phyloP scores from a whole-genome alignment of 176 grass and related monocot species.

The Lolium perenne region DNA sequence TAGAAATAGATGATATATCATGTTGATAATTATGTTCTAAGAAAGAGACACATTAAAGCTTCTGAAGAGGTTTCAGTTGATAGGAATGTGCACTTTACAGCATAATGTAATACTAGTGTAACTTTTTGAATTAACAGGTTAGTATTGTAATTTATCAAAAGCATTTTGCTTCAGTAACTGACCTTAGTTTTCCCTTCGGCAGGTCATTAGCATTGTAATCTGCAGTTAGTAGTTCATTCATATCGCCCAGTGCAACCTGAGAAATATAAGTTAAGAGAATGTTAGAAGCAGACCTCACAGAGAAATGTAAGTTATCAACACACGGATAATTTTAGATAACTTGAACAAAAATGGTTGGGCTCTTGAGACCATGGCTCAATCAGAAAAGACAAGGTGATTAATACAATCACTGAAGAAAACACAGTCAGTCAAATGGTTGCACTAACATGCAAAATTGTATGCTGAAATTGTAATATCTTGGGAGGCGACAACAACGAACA shows the following conservation, averaged over 20 bases:
- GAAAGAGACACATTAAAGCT: background rate
- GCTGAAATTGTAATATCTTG: background rate
- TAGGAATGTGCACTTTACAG: conserved; percentile 6
- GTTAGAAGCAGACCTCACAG: conserved; percentile 18
- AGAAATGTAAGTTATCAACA: background rate
- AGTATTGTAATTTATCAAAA: conserved; percentile 6
- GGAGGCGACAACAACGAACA: background rate
- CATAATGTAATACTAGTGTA: background rate
- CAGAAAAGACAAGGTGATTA: conserved; percentile 3
- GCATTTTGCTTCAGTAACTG: conserved; percentile 26
- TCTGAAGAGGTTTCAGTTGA: background rate
- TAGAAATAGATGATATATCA: background rate
- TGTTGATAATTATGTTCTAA: background rate
- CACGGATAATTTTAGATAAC: conserved; percentile 1
- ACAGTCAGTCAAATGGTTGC: background rate
- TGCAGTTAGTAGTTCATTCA: conserved; percentile 71
- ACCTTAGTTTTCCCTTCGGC: conserved; percentile 90
- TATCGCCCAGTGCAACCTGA: conserved; percentile 91
- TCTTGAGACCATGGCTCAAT: background rate
- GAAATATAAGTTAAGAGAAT: conserved; percentile 28
- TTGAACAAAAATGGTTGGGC: conserved; percentile 1
- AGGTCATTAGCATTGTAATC: conserved; percentile 82
- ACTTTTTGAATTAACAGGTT: background rate
- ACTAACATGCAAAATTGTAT: background rate
- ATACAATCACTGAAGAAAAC: conserved; percentile 27